phyloP scores from a whole-genome alignment of 805 yeast species.

The Candida argentea region DNA sequence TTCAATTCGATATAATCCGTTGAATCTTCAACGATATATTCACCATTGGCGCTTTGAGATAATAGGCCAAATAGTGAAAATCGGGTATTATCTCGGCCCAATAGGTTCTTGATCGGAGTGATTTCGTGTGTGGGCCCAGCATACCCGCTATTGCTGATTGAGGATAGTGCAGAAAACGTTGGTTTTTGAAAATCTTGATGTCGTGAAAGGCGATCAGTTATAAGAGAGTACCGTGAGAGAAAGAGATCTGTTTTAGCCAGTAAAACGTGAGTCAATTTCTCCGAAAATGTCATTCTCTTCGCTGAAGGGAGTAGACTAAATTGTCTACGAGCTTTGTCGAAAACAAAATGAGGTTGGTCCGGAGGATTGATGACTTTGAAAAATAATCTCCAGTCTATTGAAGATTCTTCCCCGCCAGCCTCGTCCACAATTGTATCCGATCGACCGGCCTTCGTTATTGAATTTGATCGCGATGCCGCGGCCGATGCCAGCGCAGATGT shows the following conservation, averaged over 20 bases:
- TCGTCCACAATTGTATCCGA: conserved; percentile 13
- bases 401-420: conserved; percentile 11
- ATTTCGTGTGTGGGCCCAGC: conserved; percentile 23
- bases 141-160: conserved; percentile 17
- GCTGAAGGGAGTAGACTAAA: conserved; percentile 30
- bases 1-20: conserved; percentile 67
- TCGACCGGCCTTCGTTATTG: conserved; percentile 7
- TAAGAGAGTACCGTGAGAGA: conserved; percentile 46
- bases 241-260: conserved; percentile 29
- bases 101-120: conserved; percentile 69
- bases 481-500: conserved; percentile 7
- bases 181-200: conserved; percentile 63
- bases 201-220: conserved; percentile 63
- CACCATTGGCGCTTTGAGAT: conserved; percentile 50
- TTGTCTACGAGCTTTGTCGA: conserved; percentile 53
- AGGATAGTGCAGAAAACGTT: conserved; percentile 32
- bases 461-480: not conserved
- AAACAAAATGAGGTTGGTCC: conserved; percentile 54
- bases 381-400: conserved; percentile 61
- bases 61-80: conserved; percentile 76
- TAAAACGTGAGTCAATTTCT: conserved; percentile 8
- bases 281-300: conserved; percentile 2
- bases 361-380: conserved; percentile 56
- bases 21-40: conserved; percentile 73
- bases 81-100: conserved; percentile 73